phyloP scores from a whole-genome alignment of 2,329 filamentous ascomycete genomes.

The Pseudohalonectria lignicola region DNA sequence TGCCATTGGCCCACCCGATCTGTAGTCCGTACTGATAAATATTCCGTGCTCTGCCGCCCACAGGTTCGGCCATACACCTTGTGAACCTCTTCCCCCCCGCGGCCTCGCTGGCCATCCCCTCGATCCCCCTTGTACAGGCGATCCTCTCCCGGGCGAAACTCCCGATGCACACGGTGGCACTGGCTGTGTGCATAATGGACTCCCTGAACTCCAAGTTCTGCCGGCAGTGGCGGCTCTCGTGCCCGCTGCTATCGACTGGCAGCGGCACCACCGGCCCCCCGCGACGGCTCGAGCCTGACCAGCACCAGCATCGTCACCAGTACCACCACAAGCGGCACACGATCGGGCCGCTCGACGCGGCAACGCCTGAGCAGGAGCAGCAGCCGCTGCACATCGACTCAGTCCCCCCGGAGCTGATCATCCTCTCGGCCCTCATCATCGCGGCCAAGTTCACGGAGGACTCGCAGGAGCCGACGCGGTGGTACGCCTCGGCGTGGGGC shows the following conservation, averaged over 20 bases:
- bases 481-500: constrained; percentile 44
- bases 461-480: constrained; percentile 37
- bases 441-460: constrained; percentile 58
- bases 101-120: constrained; percentile 48
- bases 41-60: too few relatives aligned
- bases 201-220: constrained; percentile 53
- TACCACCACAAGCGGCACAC: constrained; percentile 34
- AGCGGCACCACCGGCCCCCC: not conserved
- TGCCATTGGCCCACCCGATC: too few relatives aligned
- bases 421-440: constrained; percentile 51
- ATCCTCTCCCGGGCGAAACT: constrained; percentile 47
- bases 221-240: constrained; percentile 48
- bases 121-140: constrained; percentile 46
- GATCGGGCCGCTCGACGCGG: constrained; percentile 9
- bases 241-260: constrained; percentile 28
- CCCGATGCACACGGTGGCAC: constrained; percentile 49
- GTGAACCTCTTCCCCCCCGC: constrained; percentile 55
- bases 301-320: too few relatives aligned
- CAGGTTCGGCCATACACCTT: constrained; percentile 55
- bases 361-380: constrained; percentile 7
- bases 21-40: too few relatives aligned
- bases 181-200: constrained; percentile 57
- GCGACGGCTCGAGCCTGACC: constrained; percentile 8
- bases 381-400: constrained; percentile 45
- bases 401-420: constrained; percentile 50